phyloP scores from a whole-genome alignment of 495 filamentous ascomycete species.

The Cercophora scortea region DNA sequence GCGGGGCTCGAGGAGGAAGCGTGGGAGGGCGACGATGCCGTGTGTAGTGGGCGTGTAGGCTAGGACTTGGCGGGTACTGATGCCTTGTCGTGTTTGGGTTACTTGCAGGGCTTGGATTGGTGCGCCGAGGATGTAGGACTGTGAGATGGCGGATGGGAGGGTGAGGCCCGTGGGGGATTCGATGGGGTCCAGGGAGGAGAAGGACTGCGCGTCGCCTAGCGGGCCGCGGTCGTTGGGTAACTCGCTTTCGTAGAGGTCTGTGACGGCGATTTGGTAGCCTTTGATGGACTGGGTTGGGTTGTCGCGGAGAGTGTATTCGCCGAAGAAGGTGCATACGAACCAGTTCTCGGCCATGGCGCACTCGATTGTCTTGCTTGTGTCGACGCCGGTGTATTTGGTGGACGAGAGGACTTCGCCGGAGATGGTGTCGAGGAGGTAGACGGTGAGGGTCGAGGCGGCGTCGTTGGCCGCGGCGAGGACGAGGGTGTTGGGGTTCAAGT shows the following conservation, averaged over 20 bases:
- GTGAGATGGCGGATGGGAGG: slow-evolving; percentile 64
- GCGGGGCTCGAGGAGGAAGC: slow-evolving; percentile 72
- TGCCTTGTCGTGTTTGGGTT: slow-evolving; percentile 87
- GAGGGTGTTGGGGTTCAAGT: slow-evolving; percentile 81
- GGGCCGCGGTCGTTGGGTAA: slow-evolving; percentile 78
- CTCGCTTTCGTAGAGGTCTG: slow-evolving; percentile 83
- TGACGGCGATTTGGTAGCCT: slow-evolving; percentile 80
- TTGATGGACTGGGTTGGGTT: slow-evolving; percentile 50
- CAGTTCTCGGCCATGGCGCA: slow-evolving; percentile 87
- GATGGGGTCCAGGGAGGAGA: slow-evolving; percentile 59
- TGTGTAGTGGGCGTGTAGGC: slow-evolving; percentile 63
- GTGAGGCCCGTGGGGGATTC: slow-evolving; percentile 29
- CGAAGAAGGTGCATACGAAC: slow-evolving; percentile 86
- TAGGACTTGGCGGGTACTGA: slow-evolving; percentile 76
- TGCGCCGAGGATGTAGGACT: slow-evolving; percentile 70
- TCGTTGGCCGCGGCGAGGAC: slow-evolving; percentile 65
- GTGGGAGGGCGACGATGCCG: slow-evolving; percentile 71
- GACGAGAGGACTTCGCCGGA: slow-evolving; percentile 74
- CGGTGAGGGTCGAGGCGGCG: slow-evolving; percentile 45
- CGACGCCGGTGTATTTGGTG: slow-evolving; percentile 62
- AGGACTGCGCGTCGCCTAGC: slow-evolving; percentile 58
- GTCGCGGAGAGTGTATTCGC: slow-evolving; percentile 44
- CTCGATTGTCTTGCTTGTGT: slow-evolving; percentile 64
- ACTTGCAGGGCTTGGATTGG: slow-evolving; percentile 72
- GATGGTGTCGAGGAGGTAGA: slow-evolving; percentile 81